Conservation (phyloP, 495 filamentous ascomycete genomes). For the Hyphodiscus hymeniophilus region DNA sequence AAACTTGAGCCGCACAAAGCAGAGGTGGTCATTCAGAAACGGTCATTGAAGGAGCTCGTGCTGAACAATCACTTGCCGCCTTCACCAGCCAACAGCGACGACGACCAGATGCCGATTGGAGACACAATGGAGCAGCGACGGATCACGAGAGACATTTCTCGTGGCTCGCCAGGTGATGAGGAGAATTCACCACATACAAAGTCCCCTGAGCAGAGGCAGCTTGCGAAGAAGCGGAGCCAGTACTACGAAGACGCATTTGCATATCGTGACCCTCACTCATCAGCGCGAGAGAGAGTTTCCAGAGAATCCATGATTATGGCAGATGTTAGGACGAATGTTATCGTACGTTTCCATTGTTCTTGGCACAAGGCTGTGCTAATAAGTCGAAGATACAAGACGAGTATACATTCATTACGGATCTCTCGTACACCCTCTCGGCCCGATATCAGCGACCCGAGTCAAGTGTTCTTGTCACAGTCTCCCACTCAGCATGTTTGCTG, state of each 20-base stretch:
- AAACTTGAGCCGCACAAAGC: neutral
- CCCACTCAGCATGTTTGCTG: conserved; percentile 63
- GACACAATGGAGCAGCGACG: conserved; percentile 11
- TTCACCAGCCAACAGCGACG: conserved; percentile 20
- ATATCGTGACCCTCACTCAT: conserved; percentile 39
- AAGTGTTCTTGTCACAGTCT: conserved; percentile 61
- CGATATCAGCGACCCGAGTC: conserved; percentile 66
- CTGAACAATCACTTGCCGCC: conserved; percentile 10
- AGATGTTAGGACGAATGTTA: conserved; percentile 78
- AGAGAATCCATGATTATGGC: conserved; percentile 66
- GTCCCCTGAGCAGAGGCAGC: conserved; percentile 23
- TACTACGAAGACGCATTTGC: conserved; percentile 57
- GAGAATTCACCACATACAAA: conserved; percentile 17
- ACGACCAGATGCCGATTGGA: neutral
- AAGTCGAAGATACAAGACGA: conserved; percentile 53
- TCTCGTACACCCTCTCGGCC: conserved; percentile 60
- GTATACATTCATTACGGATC: conserved; percentile 58
- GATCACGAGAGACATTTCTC: conserved; percentile 17
- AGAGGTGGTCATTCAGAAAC: neutral
- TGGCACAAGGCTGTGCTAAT: neutral
- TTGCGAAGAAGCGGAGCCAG: conserved; percentile 32
- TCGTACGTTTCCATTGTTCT: conserved; percentile 36
- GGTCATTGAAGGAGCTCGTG: neutral
- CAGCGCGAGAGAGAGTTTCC: conserved; percentile 47
- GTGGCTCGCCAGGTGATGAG: conserved; percentile 22